Evolutionary conservation across 208 protist species (phyloP).

Genomic region (Leishmania lainsoni): DNA sequence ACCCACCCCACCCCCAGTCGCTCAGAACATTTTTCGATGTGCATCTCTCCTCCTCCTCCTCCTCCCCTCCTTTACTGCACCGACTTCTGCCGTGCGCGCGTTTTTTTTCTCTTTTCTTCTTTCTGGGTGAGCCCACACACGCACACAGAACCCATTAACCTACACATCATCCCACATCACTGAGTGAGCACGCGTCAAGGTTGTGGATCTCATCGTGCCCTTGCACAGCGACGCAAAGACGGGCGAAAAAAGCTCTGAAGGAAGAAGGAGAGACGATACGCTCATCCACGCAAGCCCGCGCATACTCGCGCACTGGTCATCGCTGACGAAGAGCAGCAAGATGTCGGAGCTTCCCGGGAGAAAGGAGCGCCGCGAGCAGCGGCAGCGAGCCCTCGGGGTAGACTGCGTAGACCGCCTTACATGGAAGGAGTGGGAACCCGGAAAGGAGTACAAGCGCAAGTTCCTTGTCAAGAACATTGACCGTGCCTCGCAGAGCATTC

Average conservation of each 20-base stretch:
- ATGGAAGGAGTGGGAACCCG: constrained; percentile 89
- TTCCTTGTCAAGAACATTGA: constrained; percentile 91
- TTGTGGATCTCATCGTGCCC: background rate
- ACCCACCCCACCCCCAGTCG: too few relatives aligned
- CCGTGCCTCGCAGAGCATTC: constrained; percentile 66
- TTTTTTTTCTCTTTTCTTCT: background rate
- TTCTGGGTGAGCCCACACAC: background rate
- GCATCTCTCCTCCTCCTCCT: background rate
- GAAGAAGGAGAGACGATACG: background rate
- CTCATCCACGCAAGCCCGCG: background rate
- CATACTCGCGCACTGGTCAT: background rate
- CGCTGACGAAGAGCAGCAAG: background rate
- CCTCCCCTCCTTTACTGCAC: too few relatives aligned
- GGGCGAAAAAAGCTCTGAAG: background rate
- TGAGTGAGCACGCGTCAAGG: background rate
- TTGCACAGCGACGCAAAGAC: background rate
- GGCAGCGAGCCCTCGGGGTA: constrained; percentile 73
- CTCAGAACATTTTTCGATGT: too few relatives aligned
- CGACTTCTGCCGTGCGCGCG: background rate
- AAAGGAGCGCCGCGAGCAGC: constrained; percentile 51
- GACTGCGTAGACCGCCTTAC: constrained; percentile 81
- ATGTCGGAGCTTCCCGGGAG: background rate
- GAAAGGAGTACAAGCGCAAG: constrained; percentile 82
- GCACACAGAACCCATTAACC: background rate
- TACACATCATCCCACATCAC: background rate